phyloP scores from a whole-genome alignment of 2,329 filamentous ascomycete genomes.

The Arthrinium puccinioides region DNA sequence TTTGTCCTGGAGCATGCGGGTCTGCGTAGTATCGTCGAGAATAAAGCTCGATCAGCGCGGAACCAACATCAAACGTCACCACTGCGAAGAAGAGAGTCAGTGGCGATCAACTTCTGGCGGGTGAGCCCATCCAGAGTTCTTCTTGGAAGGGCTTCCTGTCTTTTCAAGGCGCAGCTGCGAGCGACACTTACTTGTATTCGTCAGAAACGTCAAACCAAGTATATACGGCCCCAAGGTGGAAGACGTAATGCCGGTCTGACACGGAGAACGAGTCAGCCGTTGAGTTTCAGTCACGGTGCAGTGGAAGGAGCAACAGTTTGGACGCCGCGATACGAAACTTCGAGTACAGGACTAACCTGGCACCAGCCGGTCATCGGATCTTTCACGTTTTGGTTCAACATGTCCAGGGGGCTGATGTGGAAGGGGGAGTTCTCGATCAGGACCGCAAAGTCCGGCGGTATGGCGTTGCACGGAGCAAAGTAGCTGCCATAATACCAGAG shows the following conservation, averaged over 20 bases:
- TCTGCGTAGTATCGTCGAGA: background rate
- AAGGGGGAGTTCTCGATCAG: slow-evolving; percentile 35
- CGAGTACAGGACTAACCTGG: slow-evolving; percentile 33
- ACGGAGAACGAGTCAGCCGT: no score
- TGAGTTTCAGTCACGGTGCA: no score
- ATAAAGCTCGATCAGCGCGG: background rate
- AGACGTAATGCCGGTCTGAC: background rate
- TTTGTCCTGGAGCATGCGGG: no score
- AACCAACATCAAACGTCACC: background rate
- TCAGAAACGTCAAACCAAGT: background rate
- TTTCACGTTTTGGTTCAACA: slow-evolving; percentile 35
- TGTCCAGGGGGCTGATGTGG: slow-evolving; percentile 38
- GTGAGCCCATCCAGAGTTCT: no score
- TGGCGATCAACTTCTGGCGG: no score
- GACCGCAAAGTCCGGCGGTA: slow-evolving; percentile 37
- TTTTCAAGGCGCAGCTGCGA: no score
- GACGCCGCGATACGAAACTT: no score
- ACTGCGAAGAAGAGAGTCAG: no score
- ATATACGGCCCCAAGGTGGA: background rate
- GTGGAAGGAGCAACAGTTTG: no score
- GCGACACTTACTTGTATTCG: no score
- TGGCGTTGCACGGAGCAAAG: slow-evolving; percentile 40
- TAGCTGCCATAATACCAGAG: slow-evolving; percentile 29
- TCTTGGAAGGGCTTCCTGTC: no score
- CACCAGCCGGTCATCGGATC: slow-evolving; percentile 40